phyloP scores from a whole-genome alignment of 352 stramenopile genomes.

The Globisporangium iwayamae region DNA sequence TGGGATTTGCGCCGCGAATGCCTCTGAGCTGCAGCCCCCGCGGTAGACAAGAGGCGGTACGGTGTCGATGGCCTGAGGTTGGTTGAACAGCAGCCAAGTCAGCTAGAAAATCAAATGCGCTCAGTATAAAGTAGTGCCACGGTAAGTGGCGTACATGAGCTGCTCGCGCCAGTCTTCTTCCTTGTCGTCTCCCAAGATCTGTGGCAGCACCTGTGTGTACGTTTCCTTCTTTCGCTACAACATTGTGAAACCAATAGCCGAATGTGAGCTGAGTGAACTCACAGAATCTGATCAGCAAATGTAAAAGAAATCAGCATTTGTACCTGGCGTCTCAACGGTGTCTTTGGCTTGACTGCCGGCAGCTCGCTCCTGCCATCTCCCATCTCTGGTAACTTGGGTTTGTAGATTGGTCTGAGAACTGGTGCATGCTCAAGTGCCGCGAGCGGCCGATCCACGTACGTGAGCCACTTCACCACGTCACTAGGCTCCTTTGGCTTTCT shows the following conservation, averaged over 20 bases:
- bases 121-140: too few relatives aligned
- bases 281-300: neutral
- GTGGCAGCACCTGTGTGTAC: neutral
- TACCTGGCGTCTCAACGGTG: slow-evolving; percentile 4
- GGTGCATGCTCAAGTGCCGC: slow-evolving; percentile 4
- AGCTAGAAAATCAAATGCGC: too few relatives aligned
- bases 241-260: neutral
- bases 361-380: neutral
- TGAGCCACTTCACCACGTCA: slow-evolving; percentile 12
- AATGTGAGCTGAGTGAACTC: neutral
- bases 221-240: slow-evolving; percentile 3
- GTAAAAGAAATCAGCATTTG: neutral
- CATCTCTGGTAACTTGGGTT: neutral
- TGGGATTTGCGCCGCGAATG: slow-evolving; percentile 24
- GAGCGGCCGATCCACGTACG: slow-evolving; percentile 6
- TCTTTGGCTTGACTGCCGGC: neutral
- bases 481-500: neutral
- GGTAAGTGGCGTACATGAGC: slow-evolving; percentile 25
- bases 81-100: neutral
- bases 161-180: slow-evolving; percentile 40
- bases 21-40: slow-evolving; percentile 11
- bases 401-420: slow-evolving; percentile 7
- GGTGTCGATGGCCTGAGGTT: slow-evolving; percentile 26
- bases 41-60: slow-evolving; percentile 25
- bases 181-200: slow-evolving; percentile 3